Evolutionary conservation across 345 rosid species (phyloP).

Genomic region (Zanthoxylum bungeanum): DNA sequence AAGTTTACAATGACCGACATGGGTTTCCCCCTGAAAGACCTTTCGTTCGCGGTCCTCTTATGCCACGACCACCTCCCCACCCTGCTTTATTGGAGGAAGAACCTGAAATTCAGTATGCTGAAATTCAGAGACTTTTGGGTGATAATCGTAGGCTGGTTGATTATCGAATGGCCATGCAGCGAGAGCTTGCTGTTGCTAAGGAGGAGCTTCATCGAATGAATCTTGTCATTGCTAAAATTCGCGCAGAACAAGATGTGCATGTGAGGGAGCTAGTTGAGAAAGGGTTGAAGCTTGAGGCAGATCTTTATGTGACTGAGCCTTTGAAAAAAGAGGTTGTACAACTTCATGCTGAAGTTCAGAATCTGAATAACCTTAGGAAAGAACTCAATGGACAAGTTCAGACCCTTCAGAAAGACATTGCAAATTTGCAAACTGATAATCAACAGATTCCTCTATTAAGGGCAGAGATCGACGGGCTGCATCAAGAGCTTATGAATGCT

Average conservation of each 20-base stretch:
- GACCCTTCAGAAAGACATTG: constrained; percentile 60
- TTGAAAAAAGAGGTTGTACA: constrained; percentile 70
- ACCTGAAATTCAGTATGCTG: constrained; percentile 73
- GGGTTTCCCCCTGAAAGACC: constrained; percentile 64
- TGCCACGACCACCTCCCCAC: constrained; percentile 62
- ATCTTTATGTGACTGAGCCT: no score
- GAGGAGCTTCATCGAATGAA: constrained; percentile 87
- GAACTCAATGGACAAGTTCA: constrained; percentile 71
- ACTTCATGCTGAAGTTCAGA: constrained; percentile 67
- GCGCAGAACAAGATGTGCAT: constrained; percentile 62
- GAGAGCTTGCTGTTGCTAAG: no score
- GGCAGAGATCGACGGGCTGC: no score
- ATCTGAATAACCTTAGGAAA: constrained; percentile 59
- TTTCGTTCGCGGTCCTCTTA: constrained; percentile 58
- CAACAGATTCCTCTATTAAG: constrained; percentile 64
- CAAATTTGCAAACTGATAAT: constrained; percentile 65
- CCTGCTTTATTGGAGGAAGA: constrained; percentile 82
- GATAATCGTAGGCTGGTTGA: constrained; percentile 76
- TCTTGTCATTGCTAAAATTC: constrained; percentile 55
- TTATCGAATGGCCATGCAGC: constrained; percentile 65
- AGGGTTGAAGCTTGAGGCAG: no score
- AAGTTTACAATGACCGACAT: constrained; percentile 52
- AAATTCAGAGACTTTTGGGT: constrained; percentile 65
- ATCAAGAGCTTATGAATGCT: constrained; percentile 83
- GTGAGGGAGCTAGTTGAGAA: constrained; percentile 82